Percentiles rank a stretch among this genome's conserved stretches.
Conservation (phyloP, 345 rosid genomes). For the Erodium maritimum region DNA sequence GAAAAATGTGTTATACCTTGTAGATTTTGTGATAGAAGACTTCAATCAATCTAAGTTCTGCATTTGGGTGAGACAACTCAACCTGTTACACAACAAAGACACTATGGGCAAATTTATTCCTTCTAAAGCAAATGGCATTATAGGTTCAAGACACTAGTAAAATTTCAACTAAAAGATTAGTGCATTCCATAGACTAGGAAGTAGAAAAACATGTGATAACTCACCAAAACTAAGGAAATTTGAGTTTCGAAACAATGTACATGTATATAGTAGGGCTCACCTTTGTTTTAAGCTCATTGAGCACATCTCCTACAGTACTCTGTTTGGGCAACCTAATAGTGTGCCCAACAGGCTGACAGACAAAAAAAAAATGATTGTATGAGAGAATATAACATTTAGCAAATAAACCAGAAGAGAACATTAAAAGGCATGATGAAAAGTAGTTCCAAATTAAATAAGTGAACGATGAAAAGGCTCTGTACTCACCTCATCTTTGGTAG, state of each 20-base stretch:
- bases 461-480: too few relatives aligned
- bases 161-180: too few relatives aligned
- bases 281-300: slow-evolving; percentile 57
- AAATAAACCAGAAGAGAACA: slow-evolving; percentile 13
- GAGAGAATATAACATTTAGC: slow-evolving; percentile 8
- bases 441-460: too few relatives aligned
- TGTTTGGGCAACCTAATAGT: slow-evolving; percentile 57
- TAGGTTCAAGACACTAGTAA: background rate
- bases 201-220: too few relatives aligned
- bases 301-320: slow-evolving; percentile 61
- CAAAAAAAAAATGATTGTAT: slow-evolving; percentile 5
- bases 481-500: slow-evolving; percentile 57
- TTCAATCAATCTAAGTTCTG: slow-evolving; percentile 61
- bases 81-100: slow-evolving; percentile 27
- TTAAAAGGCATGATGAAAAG: background rate
- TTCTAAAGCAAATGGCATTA: background rate
- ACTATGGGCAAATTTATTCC: background rate
- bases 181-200: too few relatives aligned
- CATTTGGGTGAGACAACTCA: slow-evolving; percentile 49
- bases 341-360: slow-evolving; percentile 50
- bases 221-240: background rate
- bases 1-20: slow-evolving; percentile 28
- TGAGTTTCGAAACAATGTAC: background rate
- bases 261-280: slow-evolving; percentile 11
- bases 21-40: slow-evolving; percentile 67